Conservation (phyloP, 2,329 filamentous ascomycete species). For the Aspergillus sp. region DNA sequence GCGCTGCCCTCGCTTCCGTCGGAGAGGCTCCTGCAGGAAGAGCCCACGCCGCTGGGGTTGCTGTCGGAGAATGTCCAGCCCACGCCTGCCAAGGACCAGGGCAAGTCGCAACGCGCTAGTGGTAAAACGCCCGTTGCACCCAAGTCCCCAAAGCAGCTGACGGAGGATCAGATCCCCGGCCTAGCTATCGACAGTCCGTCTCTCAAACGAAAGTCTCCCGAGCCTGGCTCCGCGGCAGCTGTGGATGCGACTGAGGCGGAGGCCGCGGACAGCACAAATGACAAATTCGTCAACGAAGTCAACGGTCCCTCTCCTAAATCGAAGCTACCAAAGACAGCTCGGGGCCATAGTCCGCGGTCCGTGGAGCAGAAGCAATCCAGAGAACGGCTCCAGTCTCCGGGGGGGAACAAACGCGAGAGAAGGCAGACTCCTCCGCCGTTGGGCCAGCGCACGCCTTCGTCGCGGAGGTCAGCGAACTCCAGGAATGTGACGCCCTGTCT, state of each 20-base stretch:
- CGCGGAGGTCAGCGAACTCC: constrained; percentile 18
- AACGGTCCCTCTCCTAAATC: constrained; percentile 17
- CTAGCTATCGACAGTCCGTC: constrained; percentile 30
- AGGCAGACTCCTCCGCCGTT: constrained; percentile 15
- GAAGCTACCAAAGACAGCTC: constrained; percentile 30
- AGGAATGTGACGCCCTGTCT: constrained; percentile 18
- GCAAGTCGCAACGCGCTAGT: not conserved
- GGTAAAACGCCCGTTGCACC: not conserved
- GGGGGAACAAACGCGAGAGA: constrained; percentile 5
- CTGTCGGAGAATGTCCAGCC: constrained; percentile 6
- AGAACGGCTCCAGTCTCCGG: not conserved
- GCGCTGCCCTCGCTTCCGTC: constrained; percentile 45
- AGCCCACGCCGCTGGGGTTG: constrained; percentile 10
- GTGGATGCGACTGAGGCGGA: not conserved
- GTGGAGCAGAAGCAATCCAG: constrained; percentile 28
- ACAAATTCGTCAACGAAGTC: constrained; percentile 12
- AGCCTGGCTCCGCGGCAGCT: not conserved
- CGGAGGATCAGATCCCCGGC: constrained; percentile 1
- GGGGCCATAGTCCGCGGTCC: constrained; percentile 32
- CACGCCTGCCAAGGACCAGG: not conserved
- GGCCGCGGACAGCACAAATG: constrained; percentile 4
- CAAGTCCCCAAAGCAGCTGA: constrained; percentile 7
- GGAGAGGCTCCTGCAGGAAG: constrained; percentile 41
- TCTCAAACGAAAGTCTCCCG: constrained; percentile 34
- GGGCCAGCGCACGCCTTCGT: constrained; percentile 15